Evolutionary conservation across 306 rosid genomes (phyloP), one percentile per base, ranked within the genome.

Genomic region (Elaeagnus macrophylla): DNA sequence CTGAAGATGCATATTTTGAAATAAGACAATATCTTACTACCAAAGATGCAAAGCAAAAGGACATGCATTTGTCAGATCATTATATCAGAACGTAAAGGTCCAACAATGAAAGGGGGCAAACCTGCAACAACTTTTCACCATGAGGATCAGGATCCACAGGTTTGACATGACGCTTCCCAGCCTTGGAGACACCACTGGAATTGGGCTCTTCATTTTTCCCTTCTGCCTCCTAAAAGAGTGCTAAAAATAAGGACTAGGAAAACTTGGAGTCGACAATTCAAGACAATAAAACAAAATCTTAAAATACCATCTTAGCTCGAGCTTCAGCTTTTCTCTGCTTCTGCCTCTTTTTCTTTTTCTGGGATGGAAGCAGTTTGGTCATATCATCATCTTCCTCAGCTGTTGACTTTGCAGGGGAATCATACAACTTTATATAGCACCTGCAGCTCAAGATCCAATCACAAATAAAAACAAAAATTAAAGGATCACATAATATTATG

Each of bases 261-360:
- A 16, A 54, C 52, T 49, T 39, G 61, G 13, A 64, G 15, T 51
- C 18, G 44, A 64, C 12, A 25, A 60, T 44, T 63, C 51, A 15
- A 10, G 25, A 59, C 20, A 71, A 62, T 64, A 71, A 57, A 53
- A 39, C 65, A 41, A 47, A 53, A 65, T 8, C 56, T 57, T 45
- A 62, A 47, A 39, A 7, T 91, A 87, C 96, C 77, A 84, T 87
- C 82, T 91, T 87, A 59, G 96, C 96, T 43, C 84, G 77, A 56
- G 95, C 95, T 80, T 87, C 96, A 25, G 99, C 96, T 75, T 91
- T 91, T 56, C 99, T 82, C 77, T 76, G 95, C 43, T 74, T 91
- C 75, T 91, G 99, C 80, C 95, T 84, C 93, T 84, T 10, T 74
- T 86, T 91, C 96, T 91, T 91, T 66, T 87, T 87, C 72, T 91